Percentiles rank a stretch among this genome's conserved stretches.
Conservation (phyloP, 148 eudicot species). For the Nyssa sinensis region DNA sequence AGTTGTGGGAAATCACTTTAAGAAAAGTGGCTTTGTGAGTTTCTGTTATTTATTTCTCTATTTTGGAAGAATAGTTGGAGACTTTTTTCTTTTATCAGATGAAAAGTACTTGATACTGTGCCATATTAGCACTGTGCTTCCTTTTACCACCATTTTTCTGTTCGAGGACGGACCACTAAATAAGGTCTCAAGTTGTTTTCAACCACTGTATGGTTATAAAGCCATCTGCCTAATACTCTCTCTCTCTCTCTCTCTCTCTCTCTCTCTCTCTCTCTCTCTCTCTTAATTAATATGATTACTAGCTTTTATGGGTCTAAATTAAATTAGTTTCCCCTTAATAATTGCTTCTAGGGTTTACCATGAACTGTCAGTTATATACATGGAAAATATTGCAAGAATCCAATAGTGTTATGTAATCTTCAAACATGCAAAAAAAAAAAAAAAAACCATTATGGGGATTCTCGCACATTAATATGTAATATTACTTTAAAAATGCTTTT, state of each 20-base stretch:
- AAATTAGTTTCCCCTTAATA: no score
- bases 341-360: no score
- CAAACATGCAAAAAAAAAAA: no score
- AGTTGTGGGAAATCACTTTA: not conserved
- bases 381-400: no score
- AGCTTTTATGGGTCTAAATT: no score
- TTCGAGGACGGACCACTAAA: slow-evolving; percentile 12
- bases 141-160: slow-evolving; percentile 5
- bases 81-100: slow-evolving; percentile 1
- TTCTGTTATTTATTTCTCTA: not conserved
- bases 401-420: no score
- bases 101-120: slow-evolving; percentile 15
- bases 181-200: not conserved
- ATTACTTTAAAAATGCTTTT: no score
- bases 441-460: no score
- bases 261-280: not conserved
- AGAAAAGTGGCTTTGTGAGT: not conserved
- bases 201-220: not conserved
- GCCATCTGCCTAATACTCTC: not conserved
- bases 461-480: no score
- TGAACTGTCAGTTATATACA: no score
- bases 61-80: not conserved
- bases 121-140: not conserved
- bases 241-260: not conserved
- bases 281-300: not conserved